Percentiles rank a stretch among this genome's conserved stretches.
These are phyloP conservation scores for Daucus carota DNA, from an alignment of 129 eudicot species.

Conservation along the genomic window DNA sequence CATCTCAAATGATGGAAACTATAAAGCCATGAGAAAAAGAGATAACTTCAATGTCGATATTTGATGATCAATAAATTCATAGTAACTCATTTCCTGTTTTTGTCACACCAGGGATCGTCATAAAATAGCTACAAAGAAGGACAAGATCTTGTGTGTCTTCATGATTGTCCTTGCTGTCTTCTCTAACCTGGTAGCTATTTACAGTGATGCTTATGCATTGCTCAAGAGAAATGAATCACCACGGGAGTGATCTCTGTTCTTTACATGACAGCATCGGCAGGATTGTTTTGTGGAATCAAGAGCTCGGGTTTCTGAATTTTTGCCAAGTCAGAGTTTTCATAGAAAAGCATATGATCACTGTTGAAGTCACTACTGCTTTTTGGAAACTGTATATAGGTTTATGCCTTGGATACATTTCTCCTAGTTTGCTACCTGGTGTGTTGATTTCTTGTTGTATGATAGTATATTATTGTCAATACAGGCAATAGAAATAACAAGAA, in stretches of 20 bases:
- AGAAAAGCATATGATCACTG: neutral
- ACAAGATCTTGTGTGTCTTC: conserved; percentile 16
- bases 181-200: conserved; percentile 19
- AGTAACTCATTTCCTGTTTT: neutral
- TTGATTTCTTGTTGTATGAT: neutral
- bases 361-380: neutral
- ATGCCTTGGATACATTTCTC: neutral
- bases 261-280: neutral
- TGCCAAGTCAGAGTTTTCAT: neutral
- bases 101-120: conserved; percentile 23
- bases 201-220: conserved; percentile 20
- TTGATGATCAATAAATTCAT: neutral
- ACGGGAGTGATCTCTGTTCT: neutral
- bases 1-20: neutral
- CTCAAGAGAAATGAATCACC: conserved; percentile 14
- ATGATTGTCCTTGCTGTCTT: conserved; percentile 28
- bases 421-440: neutral
- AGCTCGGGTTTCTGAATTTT: neutral
- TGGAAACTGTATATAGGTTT: neutral
- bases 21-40: neutral
- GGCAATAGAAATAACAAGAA: neutral
- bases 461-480: neutral
- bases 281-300: neutral
- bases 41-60: neutral
- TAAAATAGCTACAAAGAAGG: conserved; percentile 18